These are phyloP conservation scores for Dichomitus squalens DNA, from an alignment of 1,284 basidiomycete genomes.

Conservation along the genomic window DNA sequence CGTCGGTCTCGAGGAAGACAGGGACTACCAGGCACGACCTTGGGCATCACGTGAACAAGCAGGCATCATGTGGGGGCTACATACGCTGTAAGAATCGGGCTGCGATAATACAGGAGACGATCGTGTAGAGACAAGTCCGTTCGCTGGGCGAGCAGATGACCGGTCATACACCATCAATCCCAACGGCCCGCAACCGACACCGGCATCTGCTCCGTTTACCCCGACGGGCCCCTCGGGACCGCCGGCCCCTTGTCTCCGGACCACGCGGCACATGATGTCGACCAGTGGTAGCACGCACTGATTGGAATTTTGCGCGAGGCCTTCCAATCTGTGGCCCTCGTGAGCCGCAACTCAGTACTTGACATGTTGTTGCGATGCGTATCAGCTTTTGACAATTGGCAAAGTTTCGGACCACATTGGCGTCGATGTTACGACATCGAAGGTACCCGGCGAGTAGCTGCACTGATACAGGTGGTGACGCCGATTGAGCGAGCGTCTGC, in stretches of 20 bases:
- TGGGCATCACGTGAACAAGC: neutral
- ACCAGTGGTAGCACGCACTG: conserved; percentile 12
- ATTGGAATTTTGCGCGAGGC: conserved; percentile 9
- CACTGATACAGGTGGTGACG: no score
- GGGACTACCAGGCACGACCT: neutral
- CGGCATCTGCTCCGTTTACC: neutral
- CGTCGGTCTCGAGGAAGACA: neutral
- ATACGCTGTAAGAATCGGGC: neutral
- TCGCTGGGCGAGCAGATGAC: neutral
- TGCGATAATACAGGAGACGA: neutral
- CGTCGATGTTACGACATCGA: no score
- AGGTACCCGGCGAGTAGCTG: no score
- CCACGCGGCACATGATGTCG: no score
- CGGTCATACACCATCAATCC: neutral
- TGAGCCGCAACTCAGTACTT: no score
- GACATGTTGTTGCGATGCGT: no score
- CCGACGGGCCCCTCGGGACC: neutral
- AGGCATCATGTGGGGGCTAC: neutral
- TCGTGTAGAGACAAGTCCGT: no score
- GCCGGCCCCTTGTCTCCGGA: neutral
- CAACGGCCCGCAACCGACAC: no score
- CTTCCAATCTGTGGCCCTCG: no score
- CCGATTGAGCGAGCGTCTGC: no score
- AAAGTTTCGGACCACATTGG: no score
- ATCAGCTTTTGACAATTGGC: no score